Evolutionary conservation across 495 filamentous ascomycete genomes (phyloP).

Genomic region (Aspergillus carlsbadensis): DNA sequence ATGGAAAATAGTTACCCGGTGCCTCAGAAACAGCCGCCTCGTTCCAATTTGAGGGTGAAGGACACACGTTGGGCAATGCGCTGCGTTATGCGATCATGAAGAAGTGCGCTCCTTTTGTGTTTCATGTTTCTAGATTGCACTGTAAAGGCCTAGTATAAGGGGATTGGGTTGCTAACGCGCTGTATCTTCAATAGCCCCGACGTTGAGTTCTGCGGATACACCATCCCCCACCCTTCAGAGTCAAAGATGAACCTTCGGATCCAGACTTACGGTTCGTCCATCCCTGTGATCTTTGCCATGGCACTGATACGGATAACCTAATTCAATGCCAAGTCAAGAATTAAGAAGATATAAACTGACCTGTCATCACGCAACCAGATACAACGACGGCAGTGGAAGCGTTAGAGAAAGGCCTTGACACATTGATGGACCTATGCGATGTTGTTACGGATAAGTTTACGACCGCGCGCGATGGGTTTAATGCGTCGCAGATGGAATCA

Average conservation of each 20-base stretch:
- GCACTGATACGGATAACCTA: not conserved
- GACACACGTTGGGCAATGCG: constrained; percentile 93
- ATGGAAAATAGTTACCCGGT: constrained; percentile 59
- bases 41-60: constrained; percentile 89
- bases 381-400: constrained; percentile 77
- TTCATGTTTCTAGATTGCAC: too few species aligned
- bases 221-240: constrained; percentile 96
- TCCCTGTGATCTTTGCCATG: too few species aligned
- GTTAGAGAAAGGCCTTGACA: constrained; percentile 82
- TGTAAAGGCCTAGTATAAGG: too few species aligned
- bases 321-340: too few species aligned
- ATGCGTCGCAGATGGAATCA: constrained; percentile 42
- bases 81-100: constrained; percentile 96
- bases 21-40: constrained; percentile 69
- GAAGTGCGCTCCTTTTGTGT: constrained; percentile 67
- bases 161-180: not conserved
- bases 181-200: constrained; percentile 59
- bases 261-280: constrained; percentile 81
- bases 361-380: constrained; percentile 46
- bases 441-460: constrained; percentile 86
- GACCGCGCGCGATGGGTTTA: constrained; percentile 61
- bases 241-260: constrained; percentile 95
- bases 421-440: constrained; percentile 87
- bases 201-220: constrained; percentile 97
- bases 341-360: constrained; percentile 2